A percentile compares a stretch with the other conserved stretches of the same genome.
These are phyloP conservation scores for Reticulascus tulasneorum DNA, from an alignment of 2,329 filamentous ascomycete species.

Conservation along the genomic window DNA sequence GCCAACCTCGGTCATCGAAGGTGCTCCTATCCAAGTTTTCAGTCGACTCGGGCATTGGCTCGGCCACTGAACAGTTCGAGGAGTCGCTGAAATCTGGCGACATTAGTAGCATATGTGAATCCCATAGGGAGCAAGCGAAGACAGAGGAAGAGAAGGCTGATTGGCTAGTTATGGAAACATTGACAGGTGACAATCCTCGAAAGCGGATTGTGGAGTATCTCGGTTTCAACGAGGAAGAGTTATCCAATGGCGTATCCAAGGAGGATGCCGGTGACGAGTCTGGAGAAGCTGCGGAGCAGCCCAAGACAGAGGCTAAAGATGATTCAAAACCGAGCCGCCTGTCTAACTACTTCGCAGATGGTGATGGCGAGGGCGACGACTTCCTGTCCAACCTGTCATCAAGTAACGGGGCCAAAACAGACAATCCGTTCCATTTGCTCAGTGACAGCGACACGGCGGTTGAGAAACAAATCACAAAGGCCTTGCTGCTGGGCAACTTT, in stretches of 20 bases:
- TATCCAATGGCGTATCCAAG: constrained; percentile 43
- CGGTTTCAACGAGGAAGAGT: constrained; percentile 69
- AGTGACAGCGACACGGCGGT: constrained; percentile 77
- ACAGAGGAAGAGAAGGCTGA: constrained; percentile 92
- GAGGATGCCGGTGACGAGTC: constrained; percentile 22
- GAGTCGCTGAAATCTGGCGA: constrained; percentile 74
- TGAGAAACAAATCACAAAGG: constrained; percentile 82
- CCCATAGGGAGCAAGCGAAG: constrained; percentile 69
- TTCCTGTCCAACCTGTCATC: constrained; percentile 83
- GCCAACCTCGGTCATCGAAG: constrained; percentile 67
- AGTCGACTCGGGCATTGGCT: constrained; percentile 79
- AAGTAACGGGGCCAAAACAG: constrained; percentile 87
- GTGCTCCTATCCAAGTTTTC: constrained; percentile 84
- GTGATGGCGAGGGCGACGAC: constrained; percentile 62
- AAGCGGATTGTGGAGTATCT: constrained; percentile 84
- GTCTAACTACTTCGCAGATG: constrained; percentile 77
- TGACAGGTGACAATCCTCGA: constrained; percentile 81
- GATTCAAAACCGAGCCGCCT: constrained; percentile 55
- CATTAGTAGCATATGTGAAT: constrained; percentile 72
- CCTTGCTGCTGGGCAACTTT: constrained; percentile 87
- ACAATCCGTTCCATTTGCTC: constrained; percentile 90
- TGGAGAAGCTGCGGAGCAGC: constrained; percentile 26
- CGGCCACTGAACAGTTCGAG: constrained; percentile 83
- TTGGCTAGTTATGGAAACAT: constrained; percentile 89
- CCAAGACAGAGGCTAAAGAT: constrained; percentile 23